Evolutionary conservation across 495 filamentous ascomycete genomes (phyloP).

Genomic region (Filosporella fistucella): DNA sequence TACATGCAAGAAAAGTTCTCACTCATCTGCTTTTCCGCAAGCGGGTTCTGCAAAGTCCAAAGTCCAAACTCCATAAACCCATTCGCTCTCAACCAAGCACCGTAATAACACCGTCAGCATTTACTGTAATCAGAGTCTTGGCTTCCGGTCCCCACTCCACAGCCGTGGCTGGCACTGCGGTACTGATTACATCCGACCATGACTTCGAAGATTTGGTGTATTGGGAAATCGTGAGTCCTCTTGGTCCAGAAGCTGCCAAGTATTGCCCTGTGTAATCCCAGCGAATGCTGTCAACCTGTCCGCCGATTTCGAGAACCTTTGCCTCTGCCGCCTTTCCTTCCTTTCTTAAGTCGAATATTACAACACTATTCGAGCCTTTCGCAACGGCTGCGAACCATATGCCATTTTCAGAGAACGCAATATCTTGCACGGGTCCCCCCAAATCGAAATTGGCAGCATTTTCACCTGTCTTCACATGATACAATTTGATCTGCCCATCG

Average conservation of each 20-base stretch:
- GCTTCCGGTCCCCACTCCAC: conserved; percentile 74
- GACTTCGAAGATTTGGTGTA: conserved; percentile 77
- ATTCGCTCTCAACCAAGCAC: conserved; percentile 19
- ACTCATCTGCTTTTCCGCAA: conserved; percentile 17
- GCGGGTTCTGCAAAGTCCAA: conserved; percentile 8
- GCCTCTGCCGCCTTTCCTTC: conserved; percentile 66
- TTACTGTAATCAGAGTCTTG: conserved; percentile 69
- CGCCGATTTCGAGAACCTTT: conserved; percentile 80
- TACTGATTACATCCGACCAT: conserved; percentile 84
- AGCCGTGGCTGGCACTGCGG: conserved; percentile 65
- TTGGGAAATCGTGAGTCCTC: conserved; percentile 80
- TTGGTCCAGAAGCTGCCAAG: conserved; percentile 74
- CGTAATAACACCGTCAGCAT: conserved; percentile 61
- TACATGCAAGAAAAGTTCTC: conserved; percentile 21
- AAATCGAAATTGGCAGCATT: conserved; percentile 67
- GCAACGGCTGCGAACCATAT: conserved; percentile 82
- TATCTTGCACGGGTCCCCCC: conserved; percentile 59
- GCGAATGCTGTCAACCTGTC: conserved; percentile 60
- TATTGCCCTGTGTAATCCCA: conserved; percentile 98
- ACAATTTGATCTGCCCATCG: conserved; percentile 77
- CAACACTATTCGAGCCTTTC: conserved; percentile 67
- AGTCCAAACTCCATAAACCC: conserved; percentile 19
- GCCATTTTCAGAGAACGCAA: conserved; percentile 96
- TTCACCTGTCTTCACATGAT: conserved; percentile 69
- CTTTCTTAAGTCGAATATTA: conserved; percentile 89